Percentiles rank a stretch among this genome's conserved stretches.
Conservation (phyloP, 306 rosid species). For the Lathyrus sativus region DNA sequence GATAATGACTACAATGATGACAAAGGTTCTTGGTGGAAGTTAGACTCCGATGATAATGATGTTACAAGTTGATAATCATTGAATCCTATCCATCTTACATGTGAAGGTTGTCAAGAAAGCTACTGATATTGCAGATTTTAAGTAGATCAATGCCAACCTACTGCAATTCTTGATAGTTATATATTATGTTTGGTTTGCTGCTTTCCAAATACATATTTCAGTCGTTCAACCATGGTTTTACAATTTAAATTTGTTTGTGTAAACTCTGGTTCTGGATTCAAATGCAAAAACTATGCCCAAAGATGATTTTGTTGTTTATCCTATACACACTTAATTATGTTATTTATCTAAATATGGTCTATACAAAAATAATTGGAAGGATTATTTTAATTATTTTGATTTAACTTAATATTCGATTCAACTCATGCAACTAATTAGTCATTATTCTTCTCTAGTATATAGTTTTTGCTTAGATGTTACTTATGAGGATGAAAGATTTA, state of each 20-base stretch:
- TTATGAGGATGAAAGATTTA: too few species aligned
- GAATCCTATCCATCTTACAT: conserved; percentile 28
- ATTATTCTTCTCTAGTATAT: too few species aligned
- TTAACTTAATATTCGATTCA: too few species aligned
- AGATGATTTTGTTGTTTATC: not conserved
- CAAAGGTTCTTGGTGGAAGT: conserved; percentile 68
- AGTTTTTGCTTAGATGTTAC: too few species aligned
- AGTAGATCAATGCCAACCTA: not conserved
- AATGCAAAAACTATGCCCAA: not conserved
- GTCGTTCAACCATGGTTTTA: not conserved
- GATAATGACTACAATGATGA: conserved; percentile 45
- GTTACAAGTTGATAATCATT: not conserved
- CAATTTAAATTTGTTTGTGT: not conserved
- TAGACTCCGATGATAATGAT: conserved; percentile 48
- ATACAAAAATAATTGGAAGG: too few species aligned
- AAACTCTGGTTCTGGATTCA: not conserved
- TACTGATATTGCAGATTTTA: too few species aligned
- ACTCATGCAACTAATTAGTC: too few species aligned
- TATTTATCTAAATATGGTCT: too few species aligned
- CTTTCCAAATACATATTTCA: not conserved
- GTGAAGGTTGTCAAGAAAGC: conserved; percentile 4
- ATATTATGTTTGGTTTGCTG: not conserved
- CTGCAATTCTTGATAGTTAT: not conserved
- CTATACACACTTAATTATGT: too few species aligned
- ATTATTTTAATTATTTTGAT: too few species aligned